Evolutionary conservation across 805 yeast species (phyloP), one percentile per base, ranked within the genome.

Genomic region (Candida quercuum): DNA sequence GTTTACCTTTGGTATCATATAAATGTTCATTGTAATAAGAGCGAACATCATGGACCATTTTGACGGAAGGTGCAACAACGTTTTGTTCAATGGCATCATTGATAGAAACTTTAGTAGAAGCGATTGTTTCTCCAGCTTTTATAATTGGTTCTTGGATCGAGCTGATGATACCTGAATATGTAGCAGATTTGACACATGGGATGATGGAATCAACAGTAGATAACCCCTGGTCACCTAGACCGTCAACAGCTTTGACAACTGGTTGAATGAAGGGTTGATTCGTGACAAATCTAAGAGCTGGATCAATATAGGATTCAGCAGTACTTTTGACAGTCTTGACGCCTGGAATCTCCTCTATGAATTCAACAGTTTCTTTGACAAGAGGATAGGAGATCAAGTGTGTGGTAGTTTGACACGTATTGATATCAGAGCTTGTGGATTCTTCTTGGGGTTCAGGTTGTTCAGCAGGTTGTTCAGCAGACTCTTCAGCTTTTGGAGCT

Each of bases 1-100:
- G 82, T 51, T 75, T 76, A 18, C 86, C 86, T 22, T 76, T 63
- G 7, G 74, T 67, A 51, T 78, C 78, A 54, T 72, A 71, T 28
- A 76, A 51, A 23, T 73, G 66, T 33, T 69, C 63, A 51, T 76
- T 71, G 52, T 76, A 72, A 37, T 60, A 61, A 35, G 64, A 66
- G 45, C 83, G 77, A 40, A 71, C 60, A 35, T 66, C 69, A 46
- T 64, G 53, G 20, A 75, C 60, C 17, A 71, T 66, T 43, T 61
- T 60, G 45, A 72, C 71, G 4, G 76, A 58, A 22, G 88, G 85
- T 29, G 59, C 49, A 40, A 65, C 58, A 26, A 69, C 55, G 42
- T 60, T 62, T 25, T 57, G 51, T 30, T 60, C 57, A 29, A 64
- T 56, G 6, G 64, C 45, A 25, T 54, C 51, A 10, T 53, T 42